Evolutionary conservation across 805 yeast genomes (phyloP).

Genomic region (Wickerhamiella occidentalis): DNA sequence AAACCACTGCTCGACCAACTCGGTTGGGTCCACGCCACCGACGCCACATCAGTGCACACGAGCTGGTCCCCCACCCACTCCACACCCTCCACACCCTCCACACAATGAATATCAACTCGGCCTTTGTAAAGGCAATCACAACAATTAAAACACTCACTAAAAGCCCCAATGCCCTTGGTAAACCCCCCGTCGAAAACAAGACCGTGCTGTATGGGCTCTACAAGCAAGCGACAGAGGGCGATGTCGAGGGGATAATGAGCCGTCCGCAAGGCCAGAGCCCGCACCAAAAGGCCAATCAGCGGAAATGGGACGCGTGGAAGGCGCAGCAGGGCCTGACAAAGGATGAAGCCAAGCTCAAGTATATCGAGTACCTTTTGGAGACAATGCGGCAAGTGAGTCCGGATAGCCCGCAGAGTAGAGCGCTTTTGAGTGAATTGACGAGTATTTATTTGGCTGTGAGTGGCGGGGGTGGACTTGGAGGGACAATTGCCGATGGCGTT

Average conservation of each 20-base stretch:
- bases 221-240: constrained; percentile 84
- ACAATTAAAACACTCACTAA: constrained; percentile 59
- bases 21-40: too few species aligned
- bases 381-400: constrained; percentile 41
- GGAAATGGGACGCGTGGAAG: constrained; percentile 81
- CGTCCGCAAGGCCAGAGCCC: constrained; percentile 45
- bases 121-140: constrained; percentile 69
- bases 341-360: constrained; percentile 62
- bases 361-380: constrained; percentile 54
- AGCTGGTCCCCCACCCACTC: too few species aligned
- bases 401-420: constrained; percentile 54
- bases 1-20: too few species aligned
- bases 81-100: neutral
- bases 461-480: neutral
- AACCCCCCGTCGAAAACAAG: constrained; percentile 20
- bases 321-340: constrained; percentile 52
- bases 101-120: constrained; percentile 41
- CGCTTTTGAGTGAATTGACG: constrained; percentile 54
- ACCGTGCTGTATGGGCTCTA: constrained; percentile 56
- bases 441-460: constrained; percentile 44
- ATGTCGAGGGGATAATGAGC: constrained; percentile 55
- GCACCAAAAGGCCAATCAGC: constrained; percentile 41
- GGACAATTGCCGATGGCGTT: neutral
- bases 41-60: too few species aligned
- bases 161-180: constrained; percentile 18